Conservation (phyloP, 345 rosid genomes). For the Citrus unshiu region DNA sequence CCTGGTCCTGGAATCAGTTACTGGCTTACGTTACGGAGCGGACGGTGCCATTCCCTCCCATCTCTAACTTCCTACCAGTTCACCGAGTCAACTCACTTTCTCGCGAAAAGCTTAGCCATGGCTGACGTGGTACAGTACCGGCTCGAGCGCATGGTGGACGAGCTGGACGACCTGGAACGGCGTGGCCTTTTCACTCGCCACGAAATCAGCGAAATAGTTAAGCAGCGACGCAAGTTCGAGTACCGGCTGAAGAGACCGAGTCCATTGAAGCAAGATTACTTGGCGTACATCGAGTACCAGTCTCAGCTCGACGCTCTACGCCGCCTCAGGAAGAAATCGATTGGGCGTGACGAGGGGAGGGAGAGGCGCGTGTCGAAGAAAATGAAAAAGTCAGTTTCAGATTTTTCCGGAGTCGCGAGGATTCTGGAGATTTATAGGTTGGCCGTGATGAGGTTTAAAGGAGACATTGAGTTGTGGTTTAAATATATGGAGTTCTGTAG, state of each 20-base stretch:
- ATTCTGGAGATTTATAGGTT: conserved; percentile 65
- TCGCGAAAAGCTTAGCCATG: conserved; percentile 32
- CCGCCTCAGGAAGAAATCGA: conserved; percentile 59
- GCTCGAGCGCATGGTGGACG: conserved; percentile 91
- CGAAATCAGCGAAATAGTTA: conserved; percentile 81
- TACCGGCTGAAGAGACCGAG: conserved; percentile 87
- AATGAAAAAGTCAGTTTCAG: conserved; percentile 58
- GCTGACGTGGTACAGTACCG: conserved; percentile 95
- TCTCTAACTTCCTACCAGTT: neutral
- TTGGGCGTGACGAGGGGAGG: conserved; percentile 22
- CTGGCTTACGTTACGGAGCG: neutral
- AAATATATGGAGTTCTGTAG: conserved; percentile 79
- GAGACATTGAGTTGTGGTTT: conserved; percentile 87
- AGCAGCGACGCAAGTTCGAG: conserved; percentile 88
- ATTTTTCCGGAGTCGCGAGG: conserved; percentile 61
- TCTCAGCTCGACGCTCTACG: conserved; percentile 71
- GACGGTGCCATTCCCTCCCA: neutral
- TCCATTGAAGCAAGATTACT: conserved; percentile 77
- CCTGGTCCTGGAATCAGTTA: neutral
- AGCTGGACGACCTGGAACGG: conserved; percentile 85
- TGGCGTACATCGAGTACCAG: conserved; percentile 85
- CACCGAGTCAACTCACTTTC: neutral
- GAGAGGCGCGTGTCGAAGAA: conserved; percentile 31
- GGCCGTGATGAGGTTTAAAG: conserved; percentile 73
- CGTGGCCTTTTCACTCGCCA: conserved; percentile 63